These are phyloP conservation scores for Vitis cinerea DNA, from an alignment of 164 flowering plant genomes.

Conservation along the genomic window DNA sequence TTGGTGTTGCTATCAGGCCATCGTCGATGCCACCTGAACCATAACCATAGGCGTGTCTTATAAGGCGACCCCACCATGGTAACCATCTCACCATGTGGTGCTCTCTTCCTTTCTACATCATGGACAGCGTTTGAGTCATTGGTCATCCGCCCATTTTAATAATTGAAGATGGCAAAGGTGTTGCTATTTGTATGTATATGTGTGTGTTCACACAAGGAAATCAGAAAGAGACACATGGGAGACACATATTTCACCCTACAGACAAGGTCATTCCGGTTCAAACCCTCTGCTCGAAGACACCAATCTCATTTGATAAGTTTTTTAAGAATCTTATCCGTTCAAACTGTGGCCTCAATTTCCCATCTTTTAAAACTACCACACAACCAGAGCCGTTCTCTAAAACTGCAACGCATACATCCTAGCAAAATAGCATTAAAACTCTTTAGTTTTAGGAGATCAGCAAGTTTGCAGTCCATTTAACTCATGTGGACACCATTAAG, in stretches of 20 bases:
- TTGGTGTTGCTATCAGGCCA: slow-evolving; percentile 11
- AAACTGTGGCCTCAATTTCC: slow-evolving; percentile 12
- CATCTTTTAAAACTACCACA: slow-evolving; percentile 9
- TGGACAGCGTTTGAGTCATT: background rate
- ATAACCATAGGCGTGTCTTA: slow-evolving; percentile 5
- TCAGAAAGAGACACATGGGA: background rate
- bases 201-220: background rate
- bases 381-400: slow-evolving; percentile 6
- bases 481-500: background rate
- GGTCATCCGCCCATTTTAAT: background rate
- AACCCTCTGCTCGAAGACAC: background rate
- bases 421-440: too few relatives aligned
- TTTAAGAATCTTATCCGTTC: slow-evolving; percentile 16
- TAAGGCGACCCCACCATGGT: slow-evolving; percentile 6
- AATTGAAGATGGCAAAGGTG: background rate
- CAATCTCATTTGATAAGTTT: slow-evolving; percentile 1
- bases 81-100: background rate
- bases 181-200: background rate
- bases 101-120: background rate
- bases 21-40: background rate
- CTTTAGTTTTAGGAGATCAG: too few relatives aligned
- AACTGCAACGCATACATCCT: background rate
- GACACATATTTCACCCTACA: background rate
- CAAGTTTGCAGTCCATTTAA: background rate
- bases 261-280: slow-evolving; percentile 11